Base-by-base conservation (phyloP, 2,329 filamentous ascomycete genomes). In the Magnaporthiopsis poae region DNA sequence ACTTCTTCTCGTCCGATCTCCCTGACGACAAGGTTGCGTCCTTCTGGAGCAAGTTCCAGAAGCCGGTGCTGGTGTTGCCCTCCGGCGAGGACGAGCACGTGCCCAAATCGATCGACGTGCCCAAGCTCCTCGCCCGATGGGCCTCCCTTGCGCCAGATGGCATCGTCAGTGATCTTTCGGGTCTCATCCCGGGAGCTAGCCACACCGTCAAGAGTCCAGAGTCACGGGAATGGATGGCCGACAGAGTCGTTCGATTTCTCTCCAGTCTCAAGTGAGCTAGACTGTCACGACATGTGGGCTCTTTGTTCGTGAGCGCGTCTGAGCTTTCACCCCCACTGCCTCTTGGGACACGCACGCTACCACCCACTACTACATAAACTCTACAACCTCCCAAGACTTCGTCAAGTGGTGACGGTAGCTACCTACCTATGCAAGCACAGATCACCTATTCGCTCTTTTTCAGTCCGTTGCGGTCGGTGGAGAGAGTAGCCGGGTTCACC, bases 1-100 rank as follows among this genome's bases (percentile, higher is more conserved):
- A 96, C 74, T 91, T 90, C 73, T 96, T 96, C 78, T 93, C 90
- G n/a, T 88, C 86, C 2, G 90, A 95, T 73, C 78, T 95, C n/a
- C 75, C 79, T 0, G 78, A 82, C 39, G 80, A 84, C 39, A 79
- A 81, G 25, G 78, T 92, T 8, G 73, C 76, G 31, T 74, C 74
- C 18, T 88, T 88, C n/a, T 96, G 94, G 83, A 84, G 87, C 3
- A 78, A 78, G 64, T 79, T 91, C 66, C 78, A 79, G 61, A 81
- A 84, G 65, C 84, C 86, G 1, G 75, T 91, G 0, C 77, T 90
- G 69, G 85, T 90, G 25, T 73, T 92, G 39, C 85, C 87, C 67
- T 88, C 88, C 1, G 88, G 80, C 7, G 76, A 81, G 61, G 90
- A 94, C 74, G 86, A 90, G 74, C 86, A 81, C 72, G 82, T 91